A percentile compares a stretch with the other conserved stretches of the same genome.
Evolutionary conservation across 164 flowering plant genomes (phyloP).

Genomic region (Piper longum): DNA sequence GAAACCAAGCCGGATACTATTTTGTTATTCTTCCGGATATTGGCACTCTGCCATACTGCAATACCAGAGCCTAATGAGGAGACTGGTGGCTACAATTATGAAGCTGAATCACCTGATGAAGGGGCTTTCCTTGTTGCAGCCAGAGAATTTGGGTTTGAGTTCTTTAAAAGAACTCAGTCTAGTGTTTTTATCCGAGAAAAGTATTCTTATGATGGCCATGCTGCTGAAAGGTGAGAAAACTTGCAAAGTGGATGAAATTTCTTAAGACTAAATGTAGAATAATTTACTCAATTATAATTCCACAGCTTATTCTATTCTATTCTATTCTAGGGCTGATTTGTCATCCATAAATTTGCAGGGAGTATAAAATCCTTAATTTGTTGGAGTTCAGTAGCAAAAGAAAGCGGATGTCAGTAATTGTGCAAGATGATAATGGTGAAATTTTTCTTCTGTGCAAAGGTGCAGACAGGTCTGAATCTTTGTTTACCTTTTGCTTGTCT

Average conservation of each 20-base stretch:
- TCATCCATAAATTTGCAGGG: slow-evolving; percentile 29
- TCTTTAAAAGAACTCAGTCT: slow-evolving; percentile 32
- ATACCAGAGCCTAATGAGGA: slow-evolving; percentile 50
- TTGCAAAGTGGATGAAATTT: background rate
- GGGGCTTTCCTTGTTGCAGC: slow-evolving; percentile 68
- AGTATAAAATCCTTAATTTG: slow-evolving; percentile 63
- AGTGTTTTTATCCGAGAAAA: background rate
- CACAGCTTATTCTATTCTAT: background rate
- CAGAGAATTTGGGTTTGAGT: slow-evolving; percentile 60
- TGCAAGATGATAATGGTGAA: slow-evolving; percentile 68
- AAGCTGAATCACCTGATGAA: slow-evolving; percentile 84
- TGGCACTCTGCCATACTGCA: slow-evolving; percentile 70
- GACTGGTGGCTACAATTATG: slow-evolving; percentile 39
- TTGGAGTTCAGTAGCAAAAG: slow-evolving; percentile 92
- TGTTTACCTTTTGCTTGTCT: slow-evolving; percentile 1
- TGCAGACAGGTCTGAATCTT: slow-evolving; percentile 69
- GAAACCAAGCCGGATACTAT: slow-evolving; percentile 15
- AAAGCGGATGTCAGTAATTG: slow-evolving; percentile 91
- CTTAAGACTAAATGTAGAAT: background rate
- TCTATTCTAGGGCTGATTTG: background rate
- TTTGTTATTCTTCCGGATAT: slow-evolving; percentile 32
- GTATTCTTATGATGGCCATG: background rate
- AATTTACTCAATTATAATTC: background rate
- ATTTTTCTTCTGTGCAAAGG: slow-evolving; percentile 89
- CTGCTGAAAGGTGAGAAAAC: background rate